phyloP scores from a whole-genome alignment of 208 protist species.

The Kentomonas sorsogonicus region DNA sequence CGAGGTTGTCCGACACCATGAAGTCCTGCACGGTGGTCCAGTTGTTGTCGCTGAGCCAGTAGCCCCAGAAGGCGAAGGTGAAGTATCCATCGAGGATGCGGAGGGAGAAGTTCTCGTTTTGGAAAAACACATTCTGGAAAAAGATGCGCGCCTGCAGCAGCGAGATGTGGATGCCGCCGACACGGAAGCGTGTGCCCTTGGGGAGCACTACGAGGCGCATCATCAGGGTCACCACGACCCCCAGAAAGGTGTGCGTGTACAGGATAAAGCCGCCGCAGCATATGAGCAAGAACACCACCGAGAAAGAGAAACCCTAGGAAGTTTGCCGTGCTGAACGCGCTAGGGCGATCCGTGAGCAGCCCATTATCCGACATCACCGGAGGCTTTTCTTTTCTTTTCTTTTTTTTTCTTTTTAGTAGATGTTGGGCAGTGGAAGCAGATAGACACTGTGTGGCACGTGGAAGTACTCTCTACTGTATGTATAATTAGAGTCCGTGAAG shows the following conservation, averaged over 20 bases:
- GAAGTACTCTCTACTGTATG: no score
- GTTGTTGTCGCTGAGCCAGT: constrained; percentile 37
- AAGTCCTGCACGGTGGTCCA: constrained; percentile 72
- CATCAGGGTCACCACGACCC: constrained; percentile 35
- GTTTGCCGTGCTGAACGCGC: constrained; percentile 32
- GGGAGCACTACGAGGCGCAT: constrained; percentile 62
- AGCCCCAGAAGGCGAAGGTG: constrained; percentile 70
- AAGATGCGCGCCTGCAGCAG: constrained; percentile 66
- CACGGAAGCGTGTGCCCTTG: constrained; percentile 37
- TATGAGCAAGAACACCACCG: constrained; percentile 52
- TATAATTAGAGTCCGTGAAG: no score
- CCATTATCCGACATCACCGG: neutral
- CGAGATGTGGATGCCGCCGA: constrained; percentile 52
- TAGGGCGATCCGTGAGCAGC: neutral
- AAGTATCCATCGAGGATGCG: constrained; percentile 81
- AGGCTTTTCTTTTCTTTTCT: constrained; percentile 1
- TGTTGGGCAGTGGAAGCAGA: no score
- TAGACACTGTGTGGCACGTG: no score
- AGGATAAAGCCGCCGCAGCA: constrained; percentile 62
- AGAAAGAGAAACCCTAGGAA: constrained; percentile 75
- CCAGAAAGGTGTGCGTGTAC: constrained; percentile 48
- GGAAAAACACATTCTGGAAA: constrained; percentile 67
- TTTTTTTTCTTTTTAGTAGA: neutral
- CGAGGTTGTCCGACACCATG: constrained; percentile 61
- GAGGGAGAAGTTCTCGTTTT: constrained; percentile 78